Base-by-base conservation (phyloP, 495 filamentous ascomycete species). In the Amorphotheca resinae region DNA sequence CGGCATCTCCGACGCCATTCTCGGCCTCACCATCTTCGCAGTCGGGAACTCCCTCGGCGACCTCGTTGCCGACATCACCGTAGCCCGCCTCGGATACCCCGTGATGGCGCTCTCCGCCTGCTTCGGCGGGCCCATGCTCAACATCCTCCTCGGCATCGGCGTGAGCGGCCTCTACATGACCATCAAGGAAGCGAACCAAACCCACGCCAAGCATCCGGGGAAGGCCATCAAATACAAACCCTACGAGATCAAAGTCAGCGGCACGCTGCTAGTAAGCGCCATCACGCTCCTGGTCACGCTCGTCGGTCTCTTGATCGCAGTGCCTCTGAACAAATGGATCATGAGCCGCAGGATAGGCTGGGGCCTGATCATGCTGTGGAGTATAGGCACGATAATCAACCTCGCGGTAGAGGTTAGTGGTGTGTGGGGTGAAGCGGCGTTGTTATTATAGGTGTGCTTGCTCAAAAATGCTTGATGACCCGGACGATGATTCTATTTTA, bases 61-160 rank as follows among this genome's bases (percentile, higher is more conserved):
- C 54, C 67, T 99, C 0, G 87, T 99, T 3, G 87, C 93, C 5
- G 84, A 99, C 50, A 78, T 95, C 43, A 99, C 93, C 0, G 82
- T 99, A 26, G 93, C 93, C 8, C 68, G 84, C 11, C 71, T 96
- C 0, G 91, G 93, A 0, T 95, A 87, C 61, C 93, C 93, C 0
- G 87, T 96, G 32, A 99, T 99, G 93, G 93, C 93, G 6, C 69
- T 99, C 50, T 78, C 77, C 1, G 93, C 93, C 21, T 99, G 93
- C 55, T 96, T 96, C 53, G 93, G 93, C 12, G 93, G 93, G 0
- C 93, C 93, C 0, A 86, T 99, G 85, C 72, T 99, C 18, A 99
- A 99, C 54, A 99, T 99, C 41, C 64, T 99, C 0, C 75, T 99
- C 9, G 93, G 93, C 0, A 87, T 99, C 35, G 93, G 93, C 2